Base-by-base conservation (phyloP, 2,329 filamentous ascomycete genomes). In the Alternaria gaisen region DNA sequence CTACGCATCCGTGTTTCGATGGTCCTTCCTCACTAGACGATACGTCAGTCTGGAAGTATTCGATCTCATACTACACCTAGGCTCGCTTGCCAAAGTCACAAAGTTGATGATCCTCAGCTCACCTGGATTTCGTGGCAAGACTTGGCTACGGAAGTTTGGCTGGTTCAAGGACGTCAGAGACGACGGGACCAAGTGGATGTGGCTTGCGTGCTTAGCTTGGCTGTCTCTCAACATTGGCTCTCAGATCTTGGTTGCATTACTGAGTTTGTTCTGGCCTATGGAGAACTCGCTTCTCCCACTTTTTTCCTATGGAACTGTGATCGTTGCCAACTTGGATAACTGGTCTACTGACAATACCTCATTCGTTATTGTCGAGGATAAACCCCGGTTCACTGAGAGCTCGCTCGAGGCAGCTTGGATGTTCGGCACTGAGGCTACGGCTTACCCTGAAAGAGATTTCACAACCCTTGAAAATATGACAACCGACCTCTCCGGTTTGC, bases 251-350 rank as follows among this genome's bases (percentile, higher is more conserved):
- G 72, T 78, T 3, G 76, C 76, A 3, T 56, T 74, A 1, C 64
- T 77, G 0, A 73, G 70, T 60, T 56, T 78, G 11, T 77, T 78
- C 56, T 78, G 74, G 67, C 75, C 76, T 0, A 70, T 76, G 41
- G 72, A 75, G 42, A 71, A 72, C 1, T 77, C 74, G 0, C 47
- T 66, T 1, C 53, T 65, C 2, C 72, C 74, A 1, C 69, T 77
- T 0, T 58, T 78, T n/a, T 66, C 61, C 0, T 51, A 66, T 11
- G 76, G 75, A 3, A 69, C 64, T 40, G 73, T 78, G 0, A 57
- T 57, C 0, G 68, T 77, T 1, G 72, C 76, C 2, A 60, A 76
- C 41, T 53, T 78, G 12, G 61, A 60, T 2, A 48, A 1, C 0
- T 78, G 75, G 75, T 67, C 65, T 5, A 4, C 44, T 2, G 60